Base-by-base conservation (phyloP, 2,329 filamentous ascomycete genomes). In the Plectosphaerella sp. region DNA sequence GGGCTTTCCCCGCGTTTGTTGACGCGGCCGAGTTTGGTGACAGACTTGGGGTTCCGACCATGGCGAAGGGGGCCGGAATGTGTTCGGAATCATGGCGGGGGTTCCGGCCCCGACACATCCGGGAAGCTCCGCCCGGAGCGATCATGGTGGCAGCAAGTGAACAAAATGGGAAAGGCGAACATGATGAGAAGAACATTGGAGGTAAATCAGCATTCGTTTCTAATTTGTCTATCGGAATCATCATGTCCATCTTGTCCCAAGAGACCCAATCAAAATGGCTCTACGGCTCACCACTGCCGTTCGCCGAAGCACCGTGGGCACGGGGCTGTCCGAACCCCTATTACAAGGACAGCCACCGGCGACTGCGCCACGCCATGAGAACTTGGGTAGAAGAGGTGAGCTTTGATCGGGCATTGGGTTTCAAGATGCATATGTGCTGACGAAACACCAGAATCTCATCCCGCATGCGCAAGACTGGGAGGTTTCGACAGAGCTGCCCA, bases 361-460 rank as follows among this genome's bases (percentile, higher is more conserved):
- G 15, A 33, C 39, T 56, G 2, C 54, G 54, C n/a, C 47, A 54
- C 24, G 54, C 54, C 10, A 56, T 56, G 54, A 50, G 54, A 14
- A 46, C 33, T 18, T 56, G 54, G 54, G 54, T 56, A 11, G 54
- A 56, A 4, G 50, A 54, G 41, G 54, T 54, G 50, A 15, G 18
- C 22, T 15, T 35, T 14, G 10, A 6, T 20, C n/a, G 9, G 5
- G 22, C 22, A 6, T 10, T 6, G n/a, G 14, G 7, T 11, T 33
- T 14, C 1, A 25, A 47, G 14, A 16, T 10, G 41, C 22, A 22
- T 22, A 22, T 3, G 22, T n/a, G 24, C 43, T 37, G 18, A 39
- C 10, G 20, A 10, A 18, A 12, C 25, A 33, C 12, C 22, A 56
- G 54, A 54, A 56, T 20, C 54, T 56, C n/a, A 22, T 51, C 10